phyloP scores from a whole-genome alignment of 805 yeast genomes.

The Torulaspora franciscae region DNA sequence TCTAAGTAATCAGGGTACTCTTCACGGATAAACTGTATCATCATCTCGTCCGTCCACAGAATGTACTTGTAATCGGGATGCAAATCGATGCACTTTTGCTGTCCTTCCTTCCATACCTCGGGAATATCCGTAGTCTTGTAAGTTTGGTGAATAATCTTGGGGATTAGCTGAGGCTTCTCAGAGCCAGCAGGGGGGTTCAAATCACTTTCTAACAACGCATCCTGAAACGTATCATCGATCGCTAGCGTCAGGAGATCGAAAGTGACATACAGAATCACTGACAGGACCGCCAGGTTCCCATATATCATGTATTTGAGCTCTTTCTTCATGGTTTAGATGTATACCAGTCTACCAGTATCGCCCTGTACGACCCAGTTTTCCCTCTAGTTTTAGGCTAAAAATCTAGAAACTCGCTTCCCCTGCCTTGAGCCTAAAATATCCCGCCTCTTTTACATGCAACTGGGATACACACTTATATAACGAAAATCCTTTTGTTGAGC shows the following conservation, averaged over 20 bases:
- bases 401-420: neutral
- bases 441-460: too few relatives aligned
- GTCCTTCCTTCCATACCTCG: conserved; percentile 74
- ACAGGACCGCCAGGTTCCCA: conserved; percentile 52
- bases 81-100: conserved; percentile 64
- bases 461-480: too few relatives aligned
- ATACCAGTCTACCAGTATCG: too few relatives aligned
- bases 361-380: too few relatives aligned
- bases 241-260: conserved; percentile 69
- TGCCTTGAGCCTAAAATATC: too few relatives aligned
- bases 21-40: conserved; percentile 70
- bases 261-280: conserved; percentile 54
- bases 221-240: conserved; percentile 64
- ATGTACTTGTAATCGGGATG: conserved; percentile 88
- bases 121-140: conserved; percentile 78
- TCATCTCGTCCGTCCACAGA: conserved; percentile 84
- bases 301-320: conserved; percentile 58
- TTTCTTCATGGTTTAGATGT: conserved; percentile 45
- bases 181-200: conserved; percentile 48
- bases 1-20: conserved; percentile 82
- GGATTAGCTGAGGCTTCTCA: conserved; percentile 56
- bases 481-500: too few relatives aligned
- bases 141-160: conserved; percentile 90
- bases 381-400: neutral
- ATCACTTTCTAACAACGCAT: conserved; percentile 59